phyloP scores from a whole-genome alignment of 2,329 filamentous ascomycete species.

The Ophiostoma tasmaniense region DNA sequence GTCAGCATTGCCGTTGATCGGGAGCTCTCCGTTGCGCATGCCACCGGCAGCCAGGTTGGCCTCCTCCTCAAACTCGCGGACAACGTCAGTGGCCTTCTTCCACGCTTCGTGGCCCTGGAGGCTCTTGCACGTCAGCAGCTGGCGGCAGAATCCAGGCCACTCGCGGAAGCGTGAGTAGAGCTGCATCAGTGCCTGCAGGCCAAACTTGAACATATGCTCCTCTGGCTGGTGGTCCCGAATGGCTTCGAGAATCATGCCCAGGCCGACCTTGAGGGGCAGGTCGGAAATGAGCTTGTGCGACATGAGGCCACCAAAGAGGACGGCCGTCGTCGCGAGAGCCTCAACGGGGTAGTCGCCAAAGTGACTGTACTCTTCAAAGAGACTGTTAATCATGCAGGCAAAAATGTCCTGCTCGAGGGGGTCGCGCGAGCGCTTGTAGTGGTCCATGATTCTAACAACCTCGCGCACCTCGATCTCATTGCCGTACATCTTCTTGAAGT shows the following conservation, averaged over 20 bases:
- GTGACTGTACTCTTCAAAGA: constrained; percentile 95
- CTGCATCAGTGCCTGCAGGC: constrained; percentile 87
- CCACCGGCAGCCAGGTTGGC: constrained; percentile 23
- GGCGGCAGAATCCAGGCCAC: constrained; percentile 91
- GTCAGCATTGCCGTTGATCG: constrained; percentile 64
- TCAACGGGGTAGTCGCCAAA: constrained; percentile 95
- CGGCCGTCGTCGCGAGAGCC: constrained; percentile 87
- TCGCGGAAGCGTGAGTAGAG: constrained; percentile 74
- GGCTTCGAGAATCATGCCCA: constrained; percentile 96
- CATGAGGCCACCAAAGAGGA: constrained; percentile 94
- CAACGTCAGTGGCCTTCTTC: constrained; percentile 71
- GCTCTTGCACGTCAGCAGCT: constrained; percentile 71
- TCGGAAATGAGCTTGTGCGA: constrained; percentile 86
- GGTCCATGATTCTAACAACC: constrained; percentile 74
- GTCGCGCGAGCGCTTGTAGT: constrained; percentile 81
- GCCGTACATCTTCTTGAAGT: constrained; percentile 97
- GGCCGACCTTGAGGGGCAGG: constrained; percentile 83
- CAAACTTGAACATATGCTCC: constrained; percentile 95
- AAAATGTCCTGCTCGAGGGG: constrained; percentile 87
- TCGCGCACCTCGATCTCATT: constrained; percentile 78
- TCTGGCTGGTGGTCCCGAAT: constrained; percentile 77
- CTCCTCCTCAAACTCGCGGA: constrained; percentile 59
- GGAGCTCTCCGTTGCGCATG: constrained; percentile 26
- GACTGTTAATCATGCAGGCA: constrained; percentile 94
- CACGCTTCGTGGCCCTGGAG: constrained; percentile 79